A percentile compares a stretch with the other conserved stretches of the same genome.
These are phyloP conservation scores for Rasamsonia emersonii DNA, from an alignment of 2,329 filamentous ascomycete genomes.

Conservation along the genomic window DNA sequence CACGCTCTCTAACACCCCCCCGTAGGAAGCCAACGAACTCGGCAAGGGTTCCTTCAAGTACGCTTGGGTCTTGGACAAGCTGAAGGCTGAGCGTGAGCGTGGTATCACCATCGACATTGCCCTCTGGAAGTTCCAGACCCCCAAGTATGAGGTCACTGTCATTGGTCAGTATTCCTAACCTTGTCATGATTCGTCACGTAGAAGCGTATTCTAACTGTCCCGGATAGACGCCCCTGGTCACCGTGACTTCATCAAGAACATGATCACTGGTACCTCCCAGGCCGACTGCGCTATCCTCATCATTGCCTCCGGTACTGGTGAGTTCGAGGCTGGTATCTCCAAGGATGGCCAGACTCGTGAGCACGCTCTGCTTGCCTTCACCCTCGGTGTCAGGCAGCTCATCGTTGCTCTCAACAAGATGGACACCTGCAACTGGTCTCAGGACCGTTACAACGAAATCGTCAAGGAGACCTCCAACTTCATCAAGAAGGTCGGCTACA, in stretches of 20 bases:
- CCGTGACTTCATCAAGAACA: constrained; percentile 99
- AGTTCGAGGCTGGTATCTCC: constrained; percentile 99
- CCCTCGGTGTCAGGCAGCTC: constrained; percentile 99
- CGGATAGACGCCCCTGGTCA: constrained; percentile 87
- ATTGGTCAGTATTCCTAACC: constrained; percentile 57
- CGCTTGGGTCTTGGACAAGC: constrained; percentile 99
- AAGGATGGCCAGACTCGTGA: constrained; percentile 99
- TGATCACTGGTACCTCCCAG: constrained; percentile 99
- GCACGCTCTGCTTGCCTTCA: constrained; percentile 99
- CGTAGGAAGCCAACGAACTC: constrained; percentile 92
- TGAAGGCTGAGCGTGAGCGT: constrained; percentile 99
- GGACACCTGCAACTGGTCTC: constrained; percentile 98
- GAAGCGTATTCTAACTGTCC: constrained; percentile 10
- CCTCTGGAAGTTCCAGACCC: constrained; percentile 99
- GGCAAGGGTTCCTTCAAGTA: constrained; percentile 99
- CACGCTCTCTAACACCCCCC: neutral
- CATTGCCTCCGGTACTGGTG: constrained; percentile 99
- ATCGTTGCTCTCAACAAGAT: constrained; percentile 99
- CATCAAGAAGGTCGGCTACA: constrained; percentile 99
- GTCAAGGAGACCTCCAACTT: constrained; percentile 99
- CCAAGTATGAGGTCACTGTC: constrained; percentile 96
- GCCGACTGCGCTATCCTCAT: constrained; percentile 99
- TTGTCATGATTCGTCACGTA: neutral
- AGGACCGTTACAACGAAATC: constrained; percentile 95
- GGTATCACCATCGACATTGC: constrained; percentile 99